Percentiles rank a stretch among this genome's conserved stretches.
These are phyloP conservation scores for Paraglomus brasilianum DNA, from an alignment of 192 early-diverging fungal genomes.

Conservation along the genomic window DNA sequence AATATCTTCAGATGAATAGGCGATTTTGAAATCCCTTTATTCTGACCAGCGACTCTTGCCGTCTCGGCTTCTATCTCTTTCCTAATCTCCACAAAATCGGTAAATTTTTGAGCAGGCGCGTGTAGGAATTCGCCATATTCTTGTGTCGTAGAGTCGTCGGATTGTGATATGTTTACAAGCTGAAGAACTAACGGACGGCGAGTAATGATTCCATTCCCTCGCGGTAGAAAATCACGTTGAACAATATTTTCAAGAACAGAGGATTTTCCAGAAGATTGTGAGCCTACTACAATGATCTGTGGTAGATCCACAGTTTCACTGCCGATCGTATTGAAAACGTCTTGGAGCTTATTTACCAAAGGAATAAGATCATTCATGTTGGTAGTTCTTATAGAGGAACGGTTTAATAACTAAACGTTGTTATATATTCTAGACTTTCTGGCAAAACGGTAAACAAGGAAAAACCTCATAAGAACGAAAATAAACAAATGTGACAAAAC, in stretches of 20 bases:
- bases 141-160: conserved; percentile 36
- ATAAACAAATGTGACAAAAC: too few relatives aligned
- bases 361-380: conserved; percentile 78
- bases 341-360: conserved; percentile 79
- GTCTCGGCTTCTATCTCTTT: conserved; percentile 82
- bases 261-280: conserved; percentile 90
- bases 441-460: too few relatives aligned
- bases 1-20: conserved; percentile 79
- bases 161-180: conserved; percentile 60
- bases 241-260: conserved; percentile 99
- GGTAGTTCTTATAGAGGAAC: too few relatives aligned
- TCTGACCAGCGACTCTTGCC: conserved; percentile 70
- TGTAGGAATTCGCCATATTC: conserved; percentile 68
- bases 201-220: conserved; percentile 86
- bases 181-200: conserved; percentile 80
- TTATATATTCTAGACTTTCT: too few relatives aligned
- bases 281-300: conserved; percentile 85
- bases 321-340: conserved; percentile 75
- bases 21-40: conserved; percentile 74
- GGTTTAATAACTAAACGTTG: too few relatives aligned
- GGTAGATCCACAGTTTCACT: conserved; percentile 75
- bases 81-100: conserved; percentile 73
- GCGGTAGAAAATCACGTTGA: conserved; percentile 95
- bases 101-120: conserved; percentile 70
- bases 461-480: too few relatives aligned